Evolutionary conservation across 441 rosid species (phyloP), one percentile per base, ranked within the genome.

Genomic region (Pelargonium australe): DNA sequence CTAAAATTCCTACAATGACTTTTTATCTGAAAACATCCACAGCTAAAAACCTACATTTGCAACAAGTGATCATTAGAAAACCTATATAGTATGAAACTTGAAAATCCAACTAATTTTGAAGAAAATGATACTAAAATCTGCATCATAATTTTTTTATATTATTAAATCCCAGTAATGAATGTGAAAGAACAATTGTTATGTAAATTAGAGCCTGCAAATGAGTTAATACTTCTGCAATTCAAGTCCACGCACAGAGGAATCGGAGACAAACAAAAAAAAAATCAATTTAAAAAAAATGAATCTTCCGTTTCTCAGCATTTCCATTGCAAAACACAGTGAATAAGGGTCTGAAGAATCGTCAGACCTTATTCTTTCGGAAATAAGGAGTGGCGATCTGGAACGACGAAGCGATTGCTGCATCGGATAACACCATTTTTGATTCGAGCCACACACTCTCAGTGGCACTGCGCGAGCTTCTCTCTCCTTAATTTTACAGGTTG

Each of bases 1-100:
- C 71, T 16, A 40, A 31, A 70, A 43, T 23, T 68, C 17, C 20
- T 34, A 12, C n/a, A 51, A 0, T 51, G 14, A 65, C 60, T 41
- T 5, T 72, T 69, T 67, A 23, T 43, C 17, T 53, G 17, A 25
- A 34, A 31, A 12, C 25, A 44, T 65, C 34, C 37, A 49, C 60
- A 28, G 13, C 12, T 63, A 68, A 20, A 4, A 62, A 41, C 65
- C 79, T 80, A 68, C 17, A 51, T 51, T 51, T 25, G 57, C 17
- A n/a, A 51, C 57, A 13, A 51, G 57, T 51, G 14, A 13, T 49
- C 55, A 49, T 49, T 4, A 49, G 13, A 12, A 51, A 51, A 49
- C 17, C 3, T 16, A 51, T 12, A 51, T 13, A 5, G 17, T 12
- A 51, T 51, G 57, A 12, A 51, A 25, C 57, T 51, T 4, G 9